Evolutionary conservation across 1,139 yeast species (phyloP).

Genomic region (Taphrina pruni): DNA sequence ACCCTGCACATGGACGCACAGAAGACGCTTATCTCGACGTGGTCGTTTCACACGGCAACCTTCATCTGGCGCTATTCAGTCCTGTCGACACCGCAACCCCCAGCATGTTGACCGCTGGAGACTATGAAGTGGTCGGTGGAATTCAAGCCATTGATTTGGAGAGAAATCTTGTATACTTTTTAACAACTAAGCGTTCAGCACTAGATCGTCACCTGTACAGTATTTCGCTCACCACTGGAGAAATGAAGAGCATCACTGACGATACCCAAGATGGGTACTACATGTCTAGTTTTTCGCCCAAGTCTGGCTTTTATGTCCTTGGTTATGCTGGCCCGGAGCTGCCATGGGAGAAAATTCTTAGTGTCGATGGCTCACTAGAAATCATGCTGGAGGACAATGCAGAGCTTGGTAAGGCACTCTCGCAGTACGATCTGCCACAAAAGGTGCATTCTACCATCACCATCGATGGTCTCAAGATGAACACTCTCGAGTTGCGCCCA

Average conservation of each 20-base stretch:
- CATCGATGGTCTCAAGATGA: conserved; percentile 56
- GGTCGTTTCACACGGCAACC: conserved; percentile 66
- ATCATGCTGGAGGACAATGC: conserved; percentile 43
- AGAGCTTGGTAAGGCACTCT: conserved; percentile 39
- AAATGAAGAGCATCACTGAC: conserved; percentile 61
- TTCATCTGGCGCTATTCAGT: conserved; percentile 73
- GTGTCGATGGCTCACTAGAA: conserved; percentile 50
- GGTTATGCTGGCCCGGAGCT: conserved; percentile 67
- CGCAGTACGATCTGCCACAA: conserved; percentile 47
- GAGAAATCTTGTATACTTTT: conserved; percentile 64
- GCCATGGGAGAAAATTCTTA: conserved; percentile 70
- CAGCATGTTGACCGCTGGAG: conserved; percentile 62
- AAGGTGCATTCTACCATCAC: conserved; percentile 50
- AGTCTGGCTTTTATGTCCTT: conserved; percentile 63
- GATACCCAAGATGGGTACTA: conserved; percentile 68
- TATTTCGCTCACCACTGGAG: conserved; percentile 56
- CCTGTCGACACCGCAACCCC: conserved; percentile 58
- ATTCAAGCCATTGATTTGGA: conserved; percentile 64
- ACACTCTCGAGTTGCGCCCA: conserved; percentile 78
- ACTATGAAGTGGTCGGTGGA: conserved; percentile 71
- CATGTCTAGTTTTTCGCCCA: conserved; percentile 65
- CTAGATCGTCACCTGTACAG: conserved; percentile 65
- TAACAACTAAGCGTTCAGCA: conserved; percentile 64
- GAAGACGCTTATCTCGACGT: conserved; percentile 74
- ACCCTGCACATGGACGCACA: conserved; percentile 53